Evolutionary conservation across 2,329 filamentous ascomycete genomes (phyloP).

Genomic region (Aspergillus neoniger): DNA sequence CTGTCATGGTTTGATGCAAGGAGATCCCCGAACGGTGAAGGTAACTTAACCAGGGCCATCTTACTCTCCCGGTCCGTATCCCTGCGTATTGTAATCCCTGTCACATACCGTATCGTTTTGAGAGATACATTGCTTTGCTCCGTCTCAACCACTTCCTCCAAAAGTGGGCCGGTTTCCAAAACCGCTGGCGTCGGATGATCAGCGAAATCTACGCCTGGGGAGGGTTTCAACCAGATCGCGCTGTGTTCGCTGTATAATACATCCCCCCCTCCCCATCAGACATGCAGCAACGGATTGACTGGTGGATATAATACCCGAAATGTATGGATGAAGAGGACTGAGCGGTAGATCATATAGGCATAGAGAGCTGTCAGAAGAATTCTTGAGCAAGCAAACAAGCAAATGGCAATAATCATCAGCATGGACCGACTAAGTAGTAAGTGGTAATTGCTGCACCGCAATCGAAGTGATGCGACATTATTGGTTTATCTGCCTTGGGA

Average conservation of each 20-base stretch:
- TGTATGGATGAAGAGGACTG: neutral
- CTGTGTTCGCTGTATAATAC: neutral
- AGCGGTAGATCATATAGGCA: neutral
- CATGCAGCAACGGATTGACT: neutral
- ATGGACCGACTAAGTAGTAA: neutral
- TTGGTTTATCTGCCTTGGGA: neutral
- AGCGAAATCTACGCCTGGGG: constrained; percentile 22
- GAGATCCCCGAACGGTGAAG: neutral
- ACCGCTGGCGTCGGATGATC: constrained; percentile 29
- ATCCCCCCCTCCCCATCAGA: neutral
- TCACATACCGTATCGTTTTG: neutral
- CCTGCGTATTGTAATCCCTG: neutral
- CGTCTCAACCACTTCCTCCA: neutral
- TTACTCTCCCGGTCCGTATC: neutral
- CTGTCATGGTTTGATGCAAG: constrained; percentile 2
- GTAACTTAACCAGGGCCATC: neutral
- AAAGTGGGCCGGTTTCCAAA: constrained; percentile 19
- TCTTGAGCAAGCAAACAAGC: neutral
- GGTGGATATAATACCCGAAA: neutral
- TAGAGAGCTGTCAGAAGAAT: neutral
- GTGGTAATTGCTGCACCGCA: neutral
- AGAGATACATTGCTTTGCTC: neutral
- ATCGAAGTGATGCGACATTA: neutral
- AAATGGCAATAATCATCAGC: neutral
- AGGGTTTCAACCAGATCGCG: constrained; percentile 20